Evolutionary conservation across 2,329 filamentous ascomycete genomes (phyloP).

Genomic region (Aspergillus floridensis): DNA sequence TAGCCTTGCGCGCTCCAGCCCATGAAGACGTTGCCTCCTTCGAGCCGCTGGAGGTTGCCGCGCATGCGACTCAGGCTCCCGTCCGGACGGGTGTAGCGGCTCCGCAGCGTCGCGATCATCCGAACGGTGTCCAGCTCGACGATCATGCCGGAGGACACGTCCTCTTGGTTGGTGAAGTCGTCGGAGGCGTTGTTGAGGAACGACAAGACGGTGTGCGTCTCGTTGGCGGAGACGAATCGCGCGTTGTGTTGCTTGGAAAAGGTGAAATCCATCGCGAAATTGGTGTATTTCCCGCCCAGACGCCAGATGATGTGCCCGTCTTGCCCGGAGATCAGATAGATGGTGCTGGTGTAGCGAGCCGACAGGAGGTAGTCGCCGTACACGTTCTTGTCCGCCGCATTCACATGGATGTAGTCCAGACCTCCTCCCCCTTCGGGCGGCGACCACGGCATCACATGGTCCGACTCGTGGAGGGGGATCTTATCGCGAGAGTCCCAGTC

Average conservation of each 20-base stretch:
- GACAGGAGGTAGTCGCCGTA: conserved; percentile 40
- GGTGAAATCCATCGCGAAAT: conserved; percentile 31
- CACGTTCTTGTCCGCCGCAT: conserved; percentile 37
- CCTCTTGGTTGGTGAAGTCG: conserved; percentile 24
- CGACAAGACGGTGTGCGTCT: conserved; percentile 27
- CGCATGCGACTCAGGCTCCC: conserved; percentile 28
- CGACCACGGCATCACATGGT: conserved; percentile 16
- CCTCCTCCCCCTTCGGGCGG: conserved; percentile 11
- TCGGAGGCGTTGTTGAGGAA: conserved; percentile 32
- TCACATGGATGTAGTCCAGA: conserved; percentile 36
- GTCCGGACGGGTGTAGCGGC: conserved; percentile 32
- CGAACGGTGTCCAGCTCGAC: conserved; percentile 24
- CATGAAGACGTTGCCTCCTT: conserved; percentile 35
- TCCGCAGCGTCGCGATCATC: conserved; percentile 26
- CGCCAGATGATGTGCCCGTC: conserved; percentile 37
- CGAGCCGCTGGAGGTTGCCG: conserved; percentile 32
- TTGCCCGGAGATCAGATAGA: conserved; percentile 36
- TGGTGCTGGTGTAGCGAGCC: conserved; percentile 33
- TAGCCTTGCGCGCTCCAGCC: conserved; percentile 36
- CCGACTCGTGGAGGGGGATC: conserved; percentile 30
- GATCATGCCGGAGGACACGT: conserved; percentile 25
- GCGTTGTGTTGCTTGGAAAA: conserved; percentile 38
- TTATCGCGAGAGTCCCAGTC: conserved; percentile 35
- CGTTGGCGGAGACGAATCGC: conserved; percentile 26
- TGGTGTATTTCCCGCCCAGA: conserved; percentile 31